Base-by-base conservation (phyloP, 2,329 filamentous ascomycete genomes). In the Cercospora citrullina region DNA sequence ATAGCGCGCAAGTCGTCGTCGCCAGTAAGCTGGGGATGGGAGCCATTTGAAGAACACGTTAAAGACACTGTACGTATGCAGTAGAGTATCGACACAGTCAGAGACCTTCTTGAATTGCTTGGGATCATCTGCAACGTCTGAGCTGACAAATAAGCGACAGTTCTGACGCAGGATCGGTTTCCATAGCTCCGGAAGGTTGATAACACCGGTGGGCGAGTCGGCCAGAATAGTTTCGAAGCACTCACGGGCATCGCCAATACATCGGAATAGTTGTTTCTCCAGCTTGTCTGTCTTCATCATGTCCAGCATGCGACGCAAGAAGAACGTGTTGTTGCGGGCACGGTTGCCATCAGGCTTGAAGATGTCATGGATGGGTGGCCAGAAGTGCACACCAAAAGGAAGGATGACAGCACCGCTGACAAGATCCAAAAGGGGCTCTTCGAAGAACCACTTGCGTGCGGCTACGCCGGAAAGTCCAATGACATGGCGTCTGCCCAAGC, bases 11-110 rank as follows among this genome's bases (percentile, higher is more conserved):
- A 80, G 81, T 5, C 81, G 72, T 31, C 84, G 81, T 62, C 77
- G 75, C 23, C 85, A 30, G 60, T 83, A 76, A 2, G 77, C 79
- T 0, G 78, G 76, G 0, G 83, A 82, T 0, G 84, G 84, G 58
- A 87, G 70, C 79, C 80, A 84, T 5, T 85, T 85, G 61, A 86
- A 85, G 74, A 87, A 82, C 70, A 87, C 78, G 12, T 81, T 77
- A 3, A 80, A 70, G 2, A 82, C 80, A 1, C 82, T 84, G 21
- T 75, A 78, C 64, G 77, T 78, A 2, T 70, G 69, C 62, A 86
- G 84, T 45, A 87, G 80, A 36, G 74, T 74, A 63, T 84, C 81
- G 67, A 84, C 87, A 10, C 81, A 75, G n/a, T 74, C 65, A n/a
- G 87, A 77, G 2, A 81, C 81, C 51, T 79, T 76, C 18, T 75